Conservation (phyloP, 176 grass and related monocot species). For the Microstegium vimineum region DNA sequence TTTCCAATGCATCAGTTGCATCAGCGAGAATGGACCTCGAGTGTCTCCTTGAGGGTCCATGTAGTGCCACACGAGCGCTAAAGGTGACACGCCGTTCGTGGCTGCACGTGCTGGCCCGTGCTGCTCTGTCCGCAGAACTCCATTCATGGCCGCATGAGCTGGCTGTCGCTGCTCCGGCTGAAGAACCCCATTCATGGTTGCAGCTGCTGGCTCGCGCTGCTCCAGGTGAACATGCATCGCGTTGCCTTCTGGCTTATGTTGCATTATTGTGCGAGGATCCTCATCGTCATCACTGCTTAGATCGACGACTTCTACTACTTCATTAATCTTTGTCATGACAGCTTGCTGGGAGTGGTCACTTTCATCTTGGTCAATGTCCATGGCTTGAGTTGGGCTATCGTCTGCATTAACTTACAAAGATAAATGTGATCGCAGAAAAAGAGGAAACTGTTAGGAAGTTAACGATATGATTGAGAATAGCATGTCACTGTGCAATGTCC, state of each 20-base stretch:
- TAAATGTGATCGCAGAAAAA: not conserved
- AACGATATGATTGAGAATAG: not conserved
- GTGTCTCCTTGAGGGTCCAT: constrained; percentile 33
- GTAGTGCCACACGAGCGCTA: constrained; percentile 39
- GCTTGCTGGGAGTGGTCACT: not conserved
- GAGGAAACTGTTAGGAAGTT: not conserved
- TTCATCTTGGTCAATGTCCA: constrained; percentile 21
- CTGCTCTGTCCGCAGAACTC: not conserved
- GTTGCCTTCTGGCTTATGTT: not conserved
- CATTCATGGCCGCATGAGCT: not conserved
- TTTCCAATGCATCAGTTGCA: constrained; percentile 23
- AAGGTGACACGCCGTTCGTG: not conserved
- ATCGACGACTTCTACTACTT: not conserved
- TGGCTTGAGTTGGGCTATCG: constrained; percentile 4
- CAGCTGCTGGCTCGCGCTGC: not conserved
- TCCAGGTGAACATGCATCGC: not conserved
- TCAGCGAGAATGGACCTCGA: constrained; percentile 47
- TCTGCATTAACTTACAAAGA: constrained; percentile 11
- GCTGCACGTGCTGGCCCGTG: not conserved
- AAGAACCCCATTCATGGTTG: not conserved
- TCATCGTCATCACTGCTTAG: constrained; percentile 31
- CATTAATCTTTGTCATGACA: not conserved
- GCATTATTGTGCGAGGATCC: not conserved
- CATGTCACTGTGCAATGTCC: not conserved
- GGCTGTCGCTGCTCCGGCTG: not conserved